Conservation (phyloP, 2,329 filamentous ascomycete species). For the Xylariaceae sp. region DNA sequence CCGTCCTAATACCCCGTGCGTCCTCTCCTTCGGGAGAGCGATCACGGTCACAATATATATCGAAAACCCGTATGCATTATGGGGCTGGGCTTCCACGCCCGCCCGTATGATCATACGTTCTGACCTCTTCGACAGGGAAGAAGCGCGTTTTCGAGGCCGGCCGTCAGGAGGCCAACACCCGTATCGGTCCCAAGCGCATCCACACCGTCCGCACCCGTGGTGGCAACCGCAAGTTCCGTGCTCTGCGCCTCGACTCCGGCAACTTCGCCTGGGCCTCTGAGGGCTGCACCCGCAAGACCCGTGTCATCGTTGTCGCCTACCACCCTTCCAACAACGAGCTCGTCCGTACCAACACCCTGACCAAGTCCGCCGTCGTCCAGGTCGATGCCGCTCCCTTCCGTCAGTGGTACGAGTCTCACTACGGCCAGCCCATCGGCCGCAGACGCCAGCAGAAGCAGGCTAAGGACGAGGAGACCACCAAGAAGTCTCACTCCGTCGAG, state of each 20-base stretch:
- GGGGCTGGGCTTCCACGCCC: constrained; percentile 23
- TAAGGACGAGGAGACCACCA: constrained; percentile 62
- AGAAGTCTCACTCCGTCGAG: constrained; percentile 95
- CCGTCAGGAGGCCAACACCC: constrained; percentile 98
- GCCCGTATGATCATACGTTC: constrained; percentile 56
- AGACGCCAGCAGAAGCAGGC: constrained; percentile 77
- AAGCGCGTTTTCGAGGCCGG: constrained; percentile 99
- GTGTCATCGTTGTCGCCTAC: constrained; percentile 97
- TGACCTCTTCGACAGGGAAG: constrained; percentile 78
- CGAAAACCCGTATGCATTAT: constrained; percentile 62
- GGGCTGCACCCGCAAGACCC: constrained; percentile 96
- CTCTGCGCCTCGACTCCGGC: constrained; percentile 94
- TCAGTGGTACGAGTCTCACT: constrained; percentile 99
- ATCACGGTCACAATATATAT: constrained; percentile 24
- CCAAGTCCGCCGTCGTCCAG: constrained; percentile 97
- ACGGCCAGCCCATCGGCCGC: constrained; percentile 83
- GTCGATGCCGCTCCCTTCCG: constrained; percentile 98
- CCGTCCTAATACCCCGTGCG: constrained; percentile 20
- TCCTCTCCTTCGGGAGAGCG: constrained; percentile 16
- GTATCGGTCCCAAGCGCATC: constrained; percentile 95
- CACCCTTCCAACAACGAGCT: constrained; percentile 99
- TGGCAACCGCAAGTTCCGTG: constrained; percentile 99
- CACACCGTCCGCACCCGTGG: constrained; percentile 95
- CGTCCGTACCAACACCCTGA: constrained; percentile 99
- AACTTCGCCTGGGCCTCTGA: constrained; percentile 99